These are phyloP conservation scores for Phoenix dactylifera DNA, from an alignment of 176 grass and related monocot genomes.

Conservation along the genomic window DNA sequence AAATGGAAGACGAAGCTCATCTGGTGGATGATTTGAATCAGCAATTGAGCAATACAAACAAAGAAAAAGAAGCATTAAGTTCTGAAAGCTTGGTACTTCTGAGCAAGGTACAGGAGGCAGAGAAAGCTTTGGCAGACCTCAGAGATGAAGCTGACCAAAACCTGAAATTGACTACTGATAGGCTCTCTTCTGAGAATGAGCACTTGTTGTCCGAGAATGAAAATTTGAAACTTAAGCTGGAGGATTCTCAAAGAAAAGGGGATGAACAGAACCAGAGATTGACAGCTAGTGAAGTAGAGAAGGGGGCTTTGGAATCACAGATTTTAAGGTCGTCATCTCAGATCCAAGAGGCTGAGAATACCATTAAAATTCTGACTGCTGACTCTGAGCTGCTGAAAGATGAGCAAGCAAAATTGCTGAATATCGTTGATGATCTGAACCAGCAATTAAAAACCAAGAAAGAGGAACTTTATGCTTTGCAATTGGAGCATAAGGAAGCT, in stretches of 20 bases:
- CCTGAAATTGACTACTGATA: conserved; percentile 12
- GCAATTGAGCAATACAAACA: conserved; percentile 38
- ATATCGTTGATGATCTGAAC: conserved; percentile 17
- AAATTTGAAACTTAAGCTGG: conserved; percentile 39
- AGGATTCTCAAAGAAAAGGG: conserved; percentile 26
- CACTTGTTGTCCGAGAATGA: conserved; percentile 45
- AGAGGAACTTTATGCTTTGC: conserved; percentile 26
- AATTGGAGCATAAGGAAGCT: conserved; percentile 34
- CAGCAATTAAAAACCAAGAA: conserved; percentile 31
- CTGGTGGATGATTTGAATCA: conserved; percentile 47
- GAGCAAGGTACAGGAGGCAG: not conserved
- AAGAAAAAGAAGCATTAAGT: conserved; percentile 42
- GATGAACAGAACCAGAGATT: conserved; percentile 29
- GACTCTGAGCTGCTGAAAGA: not conserved
- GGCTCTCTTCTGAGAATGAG: conserved; percentile 31
- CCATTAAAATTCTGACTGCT: conserved; percentile 7
- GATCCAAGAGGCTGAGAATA: conserved; percentile 35
- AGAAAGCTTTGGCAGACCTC: conserved; percentile 2
- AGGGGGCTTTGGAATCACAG: conserved; percentile 27
- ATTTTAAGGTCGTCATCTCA: conserved; percentile 23
- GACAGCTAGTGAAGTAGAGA: conserved; percentile 29
- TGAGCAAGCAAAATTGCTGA: conserved; percentile 1
- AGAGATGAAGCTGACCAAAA: conserved; percentile 10
- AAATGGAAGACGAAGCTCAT: conserved; percentile 29
- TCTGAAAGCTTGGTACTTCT: conserved; percentile 1